Evolutionary conservation across 352 stramenopile species (phyloP).

Genomic region (Achlya hypogyna): DNA sequence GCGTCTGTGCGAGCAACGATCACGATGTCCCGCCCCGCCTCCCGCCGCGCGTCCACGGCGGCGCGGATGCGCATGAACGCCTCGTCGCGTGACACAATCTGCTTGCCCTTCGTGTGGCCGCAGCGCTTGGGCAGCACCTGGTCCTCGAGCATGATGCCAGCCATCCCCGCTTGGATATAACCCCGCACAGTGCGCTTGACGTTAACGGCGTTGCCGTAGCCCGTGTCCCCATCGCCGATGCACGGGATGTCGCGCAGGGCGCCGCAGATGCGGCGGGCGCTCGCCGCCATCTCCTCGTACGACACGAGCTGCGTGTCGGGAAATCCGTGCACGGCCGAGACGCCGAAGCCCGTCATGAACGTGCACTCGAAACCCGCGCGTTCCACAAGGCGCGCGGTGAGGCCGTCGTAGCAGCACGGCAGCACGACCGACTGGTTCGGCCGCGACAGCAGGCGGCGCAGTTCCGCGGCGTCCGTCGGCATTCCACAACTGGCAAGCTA

Average conservation of each 20-base stretch:
- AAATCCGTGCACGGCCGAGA: conserved; percentile 77
- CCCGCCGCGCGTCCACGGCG: conserved; percentile 80
- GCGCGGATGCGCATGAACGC: conserved; percentile 78
- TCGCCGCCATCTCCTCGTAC: conserved; percentile 48
- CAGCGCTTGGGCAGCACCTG: conserved; percentile 90
- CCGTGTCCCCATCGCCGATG: conserved; percentile 84
- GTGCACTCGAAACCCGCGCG: conserved; percentile 81
- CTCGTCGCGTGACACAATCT: conserved; percentile 78
- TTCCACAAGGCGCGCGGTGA: conserved; percentile 84
- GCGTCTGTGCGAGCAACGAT: conserved; percentile 93
- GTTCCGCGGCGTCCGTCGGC: too few relatives aligned
- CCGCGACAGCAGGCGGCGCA: neutral
- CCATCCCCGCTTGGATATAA: conserved; percentile 87
- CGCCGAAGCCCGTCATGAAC: conserved; percentile 92
- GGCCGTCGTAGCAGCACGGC: conserved; percentile 87
- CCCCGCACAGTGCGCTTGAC: conserved; percentile 87
- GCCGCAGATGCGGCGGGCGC: conserved; percentile 35
- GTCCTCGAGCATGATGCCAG: conserved; percentile 92
- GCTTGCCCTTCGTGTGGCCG: conserved; percentile 87
- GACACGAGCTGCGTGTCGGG: conserved; percentile 83
- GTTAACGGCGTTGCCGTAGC: conserved; percentile 92
- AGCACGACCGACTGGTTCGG: conserved; percentile 33
- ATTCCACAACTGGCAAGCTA: too few relatives aligned
- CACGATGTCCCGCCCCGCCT: conserved; percentile 85
- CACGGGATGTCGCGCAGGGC: conserved; percentile 39